Evolutionary conservation across 1,284 basidiomycete species (phyloP), one percentile per base, ranked within the genome.

Genomic region (Psilocybe mexicana): DNA sequence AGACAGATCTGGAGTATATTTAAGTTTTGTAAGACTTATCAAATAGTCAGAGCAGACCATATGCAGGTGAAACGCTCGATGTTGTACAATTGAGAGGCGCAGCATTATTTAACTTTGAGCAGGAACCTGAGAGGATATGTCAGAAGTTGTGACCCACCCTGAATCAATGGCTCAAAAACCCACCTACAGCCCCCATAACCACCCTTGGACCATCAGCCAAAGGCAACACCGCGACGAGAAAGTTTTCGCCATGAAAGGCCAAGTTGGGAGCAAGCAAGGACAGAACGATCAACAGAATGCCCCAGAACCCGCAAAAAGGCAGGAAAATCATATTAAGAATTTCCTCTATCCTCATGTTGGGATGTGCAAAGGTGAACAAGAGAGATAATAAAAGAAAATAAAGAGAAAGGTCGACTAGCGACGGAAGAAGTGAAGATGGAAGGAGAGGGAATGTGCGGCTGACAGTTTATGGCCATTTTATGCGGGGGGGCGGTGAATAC

Each of bases 171-270:
- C 42, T 11, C 12, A 36, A 33, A 14, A 26, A 73, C 78, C 25
- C 70, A 85, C 88, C 88, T 48, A 92, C 72, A 23, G 82, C 70
- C 33, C 89, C 90, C 48, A 92, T 70, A 65, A 86, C 84, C 30
- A 90, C 70, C 53, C 80, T 87, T 2, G 89, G 87, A 2, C 90
- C 90, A 70, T 91, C 89, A 14, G 77, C 75, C 2, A 87, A 86
- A 6, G 89, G 87, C 6, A 77, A 77, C 10, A 92, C 83, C 0
- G 77, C 81, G 52, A 92, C 72, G 42, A 92, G 76, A 3, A 87
- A 78, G 23, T 92, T 88, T 63, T 79, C 78, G 63, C 78, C 78
- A 35, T 83, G 78, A 36, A 92, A 76, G 67, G 90, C 72, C 40
- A 84, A 65, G 5, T 75, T 76, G 0, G 90, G 90, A 0, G 90